A percentile compares a stretch with the other conserved stretches of the same genome.
Conservation (phyloP, 78 protist species). For the Pigoraptor vietnamica region DNA sequence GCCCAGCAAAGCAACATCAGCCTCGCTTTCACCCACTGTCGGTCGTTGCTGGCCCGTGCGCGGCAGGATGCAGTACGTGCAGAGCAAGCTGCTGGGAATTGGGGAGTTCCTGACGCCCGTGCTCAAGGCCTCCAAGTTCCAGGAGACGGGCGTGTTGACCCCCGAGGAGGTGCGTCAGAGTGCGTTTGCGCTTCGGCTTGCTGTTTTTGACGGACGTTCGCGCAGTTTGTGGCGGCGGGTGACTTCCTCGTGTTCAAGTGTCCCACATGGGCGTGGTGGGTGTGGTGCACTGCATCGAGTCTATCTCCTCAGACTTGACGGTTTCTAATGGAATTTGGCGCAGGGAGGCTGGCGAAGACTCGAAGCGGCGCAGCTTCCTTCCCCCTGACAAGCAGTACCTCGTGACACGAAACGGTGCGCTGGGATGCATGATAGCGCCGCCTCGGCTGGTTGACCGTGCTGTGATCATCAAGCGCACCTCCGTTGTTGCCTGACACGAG, state of each 20-base stretch:
- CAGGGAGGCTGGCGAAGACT: slow-evolving; percentile 5
- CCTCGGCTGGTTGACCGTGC: too few relatives aligned
- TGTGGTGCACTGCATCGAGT: too few relatives aligned
- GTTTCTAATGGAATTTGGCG: background rate
- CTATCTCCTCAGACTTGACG: too few relatives aligned
- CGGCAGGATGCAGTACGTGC: background rate
- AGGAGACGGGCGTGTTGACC: slow-evolving; percentile 84
- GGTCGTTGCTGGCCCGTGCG: too few relatives aligned
- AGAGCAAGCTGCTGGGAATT: slow-evolving; percentile 16
- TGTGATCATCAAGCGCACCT: too few relatives aligned
- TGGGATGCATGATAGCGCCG: too few relatives aligned
- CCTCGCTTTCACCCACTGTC: too few relatives aligned
- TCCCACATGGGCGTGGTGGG: slow-evolving; percentile 93
- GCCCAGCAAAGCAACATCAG: too few relatives aligned
- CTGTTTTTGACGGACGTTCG: background rate
- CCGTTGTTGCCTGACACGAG: too few relatives aligned
- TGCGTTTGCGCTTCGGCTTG: background rate
- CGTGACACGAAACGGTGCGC: slow-evolving; percentile 64
- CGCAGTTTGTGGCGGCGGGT: slow-evolving; percentile 89
- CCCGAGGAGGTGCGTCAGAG: slow-evolving; percentile 73
- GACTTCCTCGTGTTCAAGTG: slow-evolving; percentile 82
- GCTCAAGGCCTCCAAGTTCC: slow-evolving; percentile 59
- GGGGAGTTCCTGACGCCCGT: slow-evolving; percentile 49
- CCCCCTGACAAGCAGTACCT: slow-evolving; percentile 89
- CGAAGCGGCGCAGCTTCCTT: slow-evolving; percentile 38